These are phyloP conservation scores for Apiospora phragmitis DNA, from an alignment of 2,329 filamentous ascomycete species.

Conservation along the genomic window DNA sequence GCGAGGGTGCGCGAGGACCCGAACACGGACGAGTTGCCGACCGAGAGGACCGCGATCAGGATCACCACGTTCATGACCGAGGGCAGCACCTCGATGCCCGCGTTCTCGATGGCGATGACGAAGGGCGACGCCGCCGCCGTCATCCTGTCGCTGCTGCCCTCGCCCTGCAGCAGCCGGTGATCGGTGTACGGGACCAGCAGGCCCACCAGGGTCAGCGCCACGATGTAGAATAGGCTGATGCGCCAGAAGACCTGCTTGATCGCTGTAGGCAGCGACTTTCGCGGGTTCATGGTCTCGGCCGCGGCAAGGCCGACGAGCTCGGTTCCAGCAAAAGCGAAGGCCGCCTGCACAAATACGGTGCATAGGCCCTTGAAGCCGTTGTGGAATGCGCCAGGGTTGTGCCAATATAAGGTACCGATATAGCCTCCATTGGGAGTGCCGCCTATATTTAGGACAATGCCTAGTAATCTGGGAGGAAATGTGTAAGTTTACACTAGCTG, in stretches of 20 bases:
- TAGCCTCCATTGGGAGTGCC: slow-evolving; percentile 74
- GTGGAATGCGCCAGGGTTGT: slow-evolving; percentile 78
- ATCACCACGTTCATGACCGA: slow-evolving; percentile 95
- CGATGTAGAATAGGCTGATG: slow-evolving; percentile 65
- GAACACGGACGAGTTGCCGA: slow-evolving; percentile 90
- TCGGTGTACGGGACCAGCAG: slow-evolving; percentile 35
- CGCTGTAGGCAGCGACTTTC: slow-evolving; percentile 62
- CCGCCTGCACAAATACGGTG: slow-evolving; percentile 52
- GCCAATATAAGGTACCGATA: slow-evolving; percentile 79
- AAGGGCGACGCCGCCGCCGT: slow-evolving; percentile 66
- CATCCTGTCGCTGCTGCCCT: slow-evolving; percentile 26
- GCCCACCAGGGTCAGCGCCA: slow-evolving; percentile 55
- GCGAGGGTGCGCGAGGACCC: slow-evolving; percentile 88
- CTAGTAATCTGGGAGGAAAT: slow-evolving; percentile 64
- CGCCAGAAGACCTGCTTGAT: slow-evolving; percentile 70
- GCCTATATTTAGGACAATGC: slow-evolving; percentile 82
- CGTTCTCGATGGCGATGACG: slow-evolving; percentile 81
- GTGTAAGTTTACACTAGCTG: slow-evolving; percentile 6
- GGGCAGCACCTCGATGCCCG: slow-evolving; percentile 75
- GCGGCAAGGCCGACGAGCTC: slow-evolving; percentile 46
- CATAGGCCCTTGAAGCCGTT: slow-evolving; percentile 84
- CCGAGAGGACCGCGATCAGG: slow-evolving; percentile 83
- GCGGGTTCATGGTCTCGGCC: slow-evolving; percentile 62
- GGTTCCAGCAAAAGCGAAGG: slow-evolving; percentile 49
- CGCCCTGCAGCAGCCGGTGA: slow-evolving; percentile 27